Evolutionary conservation across 2,329 filamentous ascomycete genomes (phyloP).

Genomic region (Aspergillus neoniger): DNA sequence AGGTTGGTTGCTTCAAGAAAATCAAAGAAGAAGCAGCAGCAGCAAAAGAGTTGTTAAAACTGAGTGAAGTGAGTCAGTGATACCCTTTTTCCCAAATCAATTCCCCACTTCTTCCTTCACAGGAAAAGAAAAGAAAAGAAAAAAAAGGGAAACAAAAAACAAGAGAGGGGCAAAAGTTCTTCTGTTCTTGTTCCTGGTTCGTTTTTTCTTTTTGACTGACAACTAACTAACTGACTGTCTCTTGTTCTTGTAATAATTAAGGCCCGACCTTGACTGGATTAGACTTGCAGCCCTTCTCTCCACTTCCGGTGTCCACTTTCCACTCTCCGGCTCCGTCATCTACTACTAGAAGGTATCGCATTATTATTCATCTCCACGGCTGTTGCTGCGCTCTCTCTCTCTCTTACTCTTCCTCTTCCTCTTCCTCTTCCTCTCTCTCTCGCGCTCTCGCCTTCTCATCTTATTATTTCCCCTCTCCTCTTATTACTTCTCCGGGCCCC

Average conservation of each 20-base stretch:
- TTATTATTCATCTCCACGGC: slow-evolving; percentile 14
- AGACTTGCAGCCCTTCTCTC: slow-evolving; percentile 9
- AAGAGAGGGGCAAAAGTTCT: neutral
- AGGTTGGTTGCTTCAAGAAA: too few relatives aligned
- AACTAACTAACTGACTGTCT: neutral
- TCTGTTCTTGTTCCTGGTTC: too few relatives aligned
- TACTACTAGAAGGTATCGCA: slow-evolving; percentile 4
- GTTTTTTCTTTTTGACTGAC: too few relatives aligned
- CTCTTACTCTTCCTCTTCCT: slow-evolving; percentile 11
- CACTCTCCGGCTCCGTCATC: slow-evolving; percentile 8
- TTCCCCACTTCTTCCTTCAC: too few relatives aligned
- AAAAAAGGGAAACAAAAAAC: too few relatives aligned
- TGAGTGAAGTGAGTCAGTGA: neutral
- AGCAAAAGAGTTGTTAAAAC: neutral
- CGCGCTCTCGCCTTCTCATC: neutral
- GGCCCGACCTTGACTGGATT: slow-evolving; percentile 3
- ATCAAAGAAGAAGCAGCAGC: too few relatives aligned
- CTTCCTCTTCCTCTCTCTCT: neutral
- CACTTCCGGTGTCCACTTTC: slow-evolving; percentile 7
- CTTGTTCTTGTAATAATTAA: slow-evolving; percentile 6
- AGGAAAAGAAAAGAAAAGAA: too few relatives aligned
- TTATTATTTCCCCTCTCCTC: slow-evolving; percentile 6
- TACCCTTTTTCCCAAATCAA: too few relatives aligned
- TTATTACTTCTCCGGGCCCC: neutral
- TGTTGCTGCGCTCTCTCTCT: slow-evolving; percentile 8